Evolutionary conservation across 306 rosid genomes (phyloP).

Genomic region (Erythrophleum fordii): DNA sequence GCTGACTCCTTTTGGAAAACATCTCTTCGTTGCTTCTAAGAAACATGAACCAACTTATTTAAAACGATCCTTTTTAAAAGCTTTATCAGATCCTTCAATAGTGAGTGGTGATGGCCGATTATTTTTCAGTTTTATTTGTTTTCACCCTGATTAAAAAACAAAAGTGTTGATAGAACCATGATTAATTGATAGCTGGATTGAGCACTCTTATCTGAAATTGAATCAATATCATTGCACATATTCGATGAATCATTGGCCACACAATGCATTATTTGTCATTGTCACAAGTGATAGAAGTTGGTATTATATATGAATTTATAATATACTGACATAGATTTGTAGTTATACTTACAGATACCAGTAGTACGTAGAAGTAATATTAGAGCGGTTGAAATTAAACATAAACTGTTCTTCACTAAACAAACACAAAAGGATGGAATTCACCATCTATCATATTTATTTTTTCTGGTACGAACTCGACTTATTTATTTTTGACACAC

Average conservation of each 20-base stretch:
- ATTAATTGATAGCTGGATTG: not conserved
- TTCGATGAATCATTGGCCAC: not conserved
- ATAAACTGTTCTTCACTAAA: not conserved
- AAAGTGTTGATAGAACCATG: not conserved
- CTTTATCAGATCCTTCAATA: not conserved
- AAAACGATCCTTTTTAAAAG: not conserved
- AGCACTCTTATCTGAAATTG: not conserved
- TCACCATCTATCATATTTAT: conserved; percentile 7
- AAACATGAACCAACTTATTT: not conserved
- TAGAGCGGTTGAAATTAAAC: conserved; percentile 19
- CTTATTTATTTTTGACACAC: not conserved
- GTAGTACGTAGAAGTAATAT: too few species aligned
- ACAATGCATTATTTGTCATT: not conserved
- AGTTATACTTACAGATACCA: too few species aligned
- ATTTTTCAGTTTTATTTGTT: not conserved
- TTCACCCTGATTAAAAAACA: not conserved
- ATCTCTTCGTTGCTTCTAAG: not conserved
- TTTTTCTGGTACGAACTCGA: not conserved
- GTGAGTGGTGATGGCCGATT: not conserved
- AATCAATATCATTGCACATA: not conserved
- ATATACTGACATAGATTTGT: not conserved
- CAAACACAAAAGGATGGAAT: not conserved
- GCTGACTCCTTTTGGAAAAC: not conserved
- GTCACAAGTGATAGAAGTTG: not conserved
- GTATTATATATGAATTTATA: not conserved